Percentiles rank a stretch among this genome's conserved stretches.
Conservation (phyloP, 176 grass and related monocot species). For the Aegilops bicornis region DNA sequence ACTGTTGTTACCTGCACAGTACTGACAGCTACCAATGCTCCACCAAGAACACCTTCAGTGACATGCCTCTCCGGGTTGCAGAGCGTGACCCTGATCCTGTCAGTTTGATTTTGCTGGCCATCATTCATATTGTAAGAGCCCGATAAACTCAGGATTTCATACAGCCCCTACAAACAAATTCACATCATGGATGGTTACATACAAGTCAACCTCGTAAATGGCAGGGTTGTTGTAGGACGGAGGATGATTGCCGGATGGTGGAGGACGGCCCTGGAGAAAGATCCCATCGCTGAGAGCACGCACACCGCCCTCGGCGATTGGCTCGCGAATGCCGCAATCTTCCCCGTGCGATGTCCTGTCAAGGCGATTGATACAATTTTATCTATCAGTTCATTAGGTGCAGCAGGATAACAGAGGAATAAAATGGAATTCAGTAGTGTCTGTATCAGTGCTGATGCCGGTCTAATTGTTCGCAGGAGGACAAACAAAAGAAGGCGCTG, state of each 20-base stretch:
- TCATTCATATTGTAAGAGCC: conserved; percentile 68
- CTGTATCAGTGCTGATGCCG: too few relatives aligned
- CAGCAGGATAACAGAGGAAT: too few relatives aligned
- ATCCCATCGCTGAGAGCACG: conserved; percentile 76
- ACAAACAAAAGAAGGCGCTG: conserved; percentile 71
- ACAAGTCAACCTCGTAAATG: conserved; percentile 19
- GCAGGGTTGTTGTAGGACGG: conserved; percentile 32
- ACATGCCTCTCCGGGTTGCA: conserved; percentile 64
- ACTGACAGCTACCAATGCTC: conserved; percentile 54
- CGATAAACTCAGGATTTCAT: conserved; percentile 64
- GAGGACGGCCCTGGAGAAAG: conserved; percentile 66
- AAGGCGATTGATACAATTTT: background rate
- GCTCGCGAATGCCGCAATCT: conserved; percentile 58
- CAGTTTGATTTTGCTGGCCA: conserved; percentile 38
- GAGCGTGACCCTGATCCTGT: conserved; percentile 58
- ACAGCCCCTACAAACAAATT: conserved; percentile 45
- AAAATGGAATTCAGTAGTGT: too few relatives aligned
- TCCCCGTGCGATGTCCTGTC: conserved; percentile 57
- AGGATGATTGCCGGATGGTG: conserved; percentile 45
- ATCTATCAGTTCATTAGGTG: background rate
- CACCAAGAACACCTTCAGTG: conserved; percentile 64
- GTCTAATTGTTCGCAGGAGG: conserved; percentile 51
- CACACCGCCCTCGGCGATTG: conserved; percentile 68
- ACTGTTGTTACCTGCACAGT: conserved; percentile 54
- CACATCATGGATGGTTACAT: background rate